Evolutionary conservation across 2,329 filamentous ascomycete species (phyloP).

Genomic region (Cordyceps farinosa): DNA sequence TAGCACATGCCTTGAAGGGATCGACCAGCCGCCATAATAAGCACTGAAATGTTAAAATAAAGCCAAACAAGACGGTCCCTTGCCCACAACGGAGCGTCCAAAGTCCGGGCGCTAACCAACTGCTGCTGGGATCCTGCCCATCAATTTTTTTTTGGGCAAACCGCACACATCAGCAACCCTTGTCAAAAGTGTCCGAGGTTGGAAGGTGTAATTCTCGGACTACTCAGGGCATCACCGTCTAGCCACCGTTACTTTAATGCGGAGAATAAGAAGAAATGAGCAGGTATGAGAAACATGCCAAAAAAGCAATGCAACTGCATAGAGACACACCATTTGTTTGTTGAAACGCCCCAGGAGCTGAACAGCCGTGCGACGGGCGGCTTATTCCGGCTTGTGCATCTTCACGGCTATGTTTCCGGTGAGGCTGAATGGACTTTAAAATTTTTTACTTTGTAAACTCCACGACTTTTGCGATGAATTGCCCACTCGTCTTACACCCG

Average conservation of each 20-base stretch:
- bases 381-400: not conserved
- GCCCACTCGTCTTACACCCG: not conserved
- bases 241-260: not conserved
- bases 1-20: not conserved
- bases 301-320: not conserved
- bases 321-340: not conserved
- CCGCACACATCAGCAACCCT: not conserved
- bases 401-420: conserved; percentile 7
- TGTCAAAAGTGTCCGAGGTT: not conserved
- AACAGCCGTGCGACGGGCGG: not conserved
- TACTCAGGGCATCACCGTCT: not conserved
- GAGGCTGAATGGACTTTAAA: conserved; percentile 4
- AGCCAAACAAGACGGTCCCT: not conserved
- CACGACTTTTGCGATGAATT: not conserved
- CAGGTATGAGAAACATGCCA: not conserved
- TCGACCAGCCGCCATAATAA: conserved; percentile 1
- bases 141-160: not conserved
- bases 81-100: not conserved
- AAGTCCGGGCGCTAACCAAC: not conserved
- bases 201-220: not conserved
- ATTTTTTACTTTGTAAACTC: not conserved
- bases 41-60: conserved; percentile 6
- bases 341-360: not conserved
- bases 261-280: not conserved
- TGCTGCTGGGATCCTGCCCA: not conserved